Evolutionary conservation across 2,329 filamentous ascomycete species (phyloP).

Genomic region (Claviceps sp.): DNA sequence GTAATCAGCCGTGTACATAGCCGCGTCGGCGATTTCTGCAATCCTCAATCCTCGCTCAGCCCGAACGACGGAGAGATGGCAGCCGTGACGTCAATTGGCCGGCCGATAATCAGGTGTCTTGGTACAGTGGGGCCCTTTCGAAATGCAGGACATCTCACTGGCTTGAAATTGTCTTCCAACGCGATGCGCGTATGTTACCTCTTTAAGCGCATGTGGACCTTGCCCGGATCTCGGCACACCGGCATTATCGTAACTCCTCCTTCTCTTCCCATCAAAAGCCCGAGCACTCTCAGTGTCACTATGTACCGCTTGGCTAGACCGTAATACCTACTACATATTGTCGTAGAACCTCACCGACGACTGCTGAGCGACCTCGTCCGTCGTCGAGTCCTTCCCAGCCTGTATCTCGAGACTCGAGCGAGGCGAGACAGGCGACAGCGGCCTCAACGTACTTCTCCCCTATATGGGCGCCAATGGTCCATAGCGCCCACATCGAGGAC

Average conservation of each 20-base stretch:
- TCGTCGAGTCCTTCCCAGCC: slow-evolving; percentile 26
- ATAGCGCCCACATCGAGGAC: slow-evolving; percentile 18
- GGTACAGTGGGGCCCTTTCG: too few relatives aligned
- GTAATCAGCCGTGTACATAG: too few relatives aligned
- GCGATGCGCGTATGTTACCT: not conserved
- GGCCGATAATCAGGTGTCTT: too few relatives aligned
- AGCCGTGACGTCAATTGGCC: too few relatives aligned
- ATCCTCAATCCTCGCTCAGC: too few relatives aligned
- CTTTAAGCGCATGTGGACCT: not conserved
- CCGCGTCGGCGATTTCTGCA: too few relatives aligned
- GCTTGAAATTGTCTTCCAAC: too few relatives aligned
- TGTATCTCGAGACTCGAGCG: slow-evolving; percentile 21
- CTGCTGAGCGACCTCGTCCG: slow-evolving; percentile 24
- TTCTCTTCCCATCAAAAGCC: not conserved
- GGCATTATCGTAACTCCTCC: not conserved
- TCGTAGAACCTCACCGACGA: slow-evolving; percentile 29
- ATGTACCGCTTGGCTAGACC: slow-evolving; percentile 12
- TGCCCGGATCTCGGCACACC: not conserved
- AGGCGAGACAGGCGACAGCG: slow-evolving; percentile 22
- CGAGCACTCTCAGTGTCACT: not conserved
- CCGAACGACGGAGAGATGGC: too few relatives aligned
- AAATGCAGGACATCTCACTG: too few relatives aligned
- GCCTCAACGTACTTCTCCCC: slow-evolving; percentile 26
- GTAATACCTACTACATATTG: slow-evolving; percentile 22
- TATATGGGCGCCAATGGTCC: slow-evolving; percentile 23